phyloP scores from a whole-genome alignment of 352 stramenopile genomes.

The Pythium scleroteichum region DNA sequence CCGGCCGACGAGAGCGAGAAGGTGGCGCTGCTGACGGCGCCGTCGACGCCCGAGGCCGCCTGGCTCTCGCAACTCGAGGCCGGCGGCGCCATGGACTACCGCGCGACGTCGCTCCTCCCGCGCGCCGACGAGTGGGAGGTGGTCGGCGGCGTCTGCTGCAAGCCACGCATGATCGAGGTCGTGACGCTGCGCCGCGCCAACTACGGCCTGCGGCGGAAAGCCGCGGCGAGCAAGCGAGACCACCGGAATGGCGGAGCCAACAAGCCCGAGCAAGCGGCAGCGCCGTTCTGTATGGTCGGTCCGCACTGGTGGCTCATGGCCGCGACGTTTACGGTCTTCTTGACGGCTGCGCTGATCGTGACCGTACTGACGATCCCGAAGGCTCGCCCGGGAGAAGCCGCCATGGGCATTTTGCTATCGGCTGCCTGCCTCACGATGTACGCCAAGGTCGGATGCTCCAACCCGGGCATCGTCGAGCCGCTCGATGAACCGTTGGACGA shows the following conservation, averaged over 20 bases:
- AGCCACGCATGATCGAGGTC: conserved; percentile 37
- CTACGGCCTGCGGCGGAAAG: conserved; percentile 49
- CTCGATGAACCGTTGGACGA: conserved; percentile 47
- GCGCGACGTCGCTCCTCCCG: neutral
- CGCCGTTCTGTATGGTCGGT: conserved; percentile 63
- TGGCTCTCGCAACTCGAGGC: conserved; percentile 15
- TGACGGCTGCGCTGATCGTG: conserved; percentile 42
- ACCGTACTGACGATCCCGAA: conserved; percentile 50
- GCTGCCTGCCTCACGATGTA: conserved; percentile 62
- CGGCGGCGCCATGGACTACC: conserved; percentile 1
- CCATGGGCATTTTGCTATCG: conserved; percentile 58
- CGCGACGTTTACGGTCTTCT: conserved; percentile 57
- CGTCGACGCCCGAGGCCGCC: conserved; percentile 4
- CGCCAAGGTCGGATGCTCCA: conserved; percentile 66
- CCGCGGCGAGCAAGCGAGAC: conserved; percentile 4
- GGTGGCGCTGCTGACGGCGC: conserved; percentile 27
- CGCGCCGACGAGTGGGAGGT: conserved; percentile 9
- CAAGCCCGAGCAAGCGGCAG: neutral
- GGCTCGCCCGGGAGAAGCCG: conserved; percentile 41
- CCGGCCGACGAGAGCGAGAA: conserved; percentile 26
- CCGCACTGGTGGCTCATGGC: conserved; percentile 81
- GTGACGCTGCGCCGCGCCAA: conserved; percentile 61
- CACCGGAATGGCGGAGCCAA: neutral
- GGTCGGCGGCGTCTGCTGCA: neutral
- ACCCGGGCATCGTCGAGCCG: conserved; percentile 64